Percentiles rank a stretch among this genome's conserved stretches.
These are phyloP conservation scores for Peniophora sp. DNA, from an alignment of 1,284 basidiomycete genomes.

Conservation along the genomic window DNA sequence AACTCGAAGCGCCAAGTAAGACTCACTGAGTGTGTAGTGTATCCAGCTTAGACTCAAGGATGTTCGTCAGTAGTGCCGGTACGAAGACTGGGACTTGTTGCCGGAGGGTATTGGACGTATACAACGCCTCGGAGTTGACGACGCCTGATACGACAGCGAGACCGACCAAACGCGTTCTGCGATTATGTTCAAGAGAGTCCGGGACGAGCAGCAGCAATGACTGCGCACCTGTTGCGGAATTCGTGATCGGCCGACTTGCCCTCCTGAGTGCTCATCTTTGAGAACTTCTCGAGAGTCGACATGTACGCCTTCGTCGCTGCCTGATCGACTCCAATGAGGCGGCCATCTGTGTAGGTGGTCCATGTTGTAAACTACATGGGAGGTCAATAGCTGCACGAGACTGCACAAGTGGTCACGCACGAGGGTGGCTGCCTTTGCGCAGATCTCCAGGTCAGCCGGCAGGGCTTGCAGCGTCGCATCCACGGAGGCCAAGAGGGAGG, in stretches of 20 bases:
- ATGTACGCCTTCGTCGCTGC: slow-evolving; percentile 67
- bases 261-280: slow-evolving; percentile 47
- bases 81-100: slow-evolving; percentile 69
- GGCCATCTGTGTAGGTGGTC: slow-evolving; percentile 88
- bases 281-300: slow-evolving; percentile 61
- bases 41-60: slow-evolving; percentile 56
- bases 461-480: slow-evolving; percentile 57
- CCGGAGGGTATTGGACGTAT: slow-evolving; percentile 68
- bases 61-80: slow-evolving; percentile 65
- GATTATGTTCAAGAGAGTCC: background rate
- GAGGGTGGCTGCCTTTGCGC: slow-evolving; percentile 75
- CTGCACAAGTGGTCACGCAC: slow-evolving; percentile 36
- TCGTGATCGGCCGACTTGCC: slow-evolving; percentile 47
- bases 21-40: slow-evolving; percentile 67
- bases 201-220: slow-evolving; percentile 1
- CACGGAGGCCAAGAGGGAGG: slow-evolving; percentile 71
- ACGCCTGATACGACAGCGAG: slow-evolving; percentile 79
- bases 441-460: slow-evolving; percentile 76
- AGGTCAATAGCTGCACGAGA: background rate
- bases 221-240: slow-evolving; percentile 54
- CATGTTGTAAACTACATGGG: slow-evolving; percentile 76
- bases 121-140: slow-evolving; percentile 80
- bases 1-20: background rate
- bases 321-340: slow-evolving; percentile 72
- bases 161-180: slow-evolving; percentile 73